Percentiles rank a stretch among this genome's conserved stretches.
These are phyloP conservation scores for Yamadazyma dendronema DNA, from an alignment of 1,139 yeast species.

Conservation along the genomic window DNA sequence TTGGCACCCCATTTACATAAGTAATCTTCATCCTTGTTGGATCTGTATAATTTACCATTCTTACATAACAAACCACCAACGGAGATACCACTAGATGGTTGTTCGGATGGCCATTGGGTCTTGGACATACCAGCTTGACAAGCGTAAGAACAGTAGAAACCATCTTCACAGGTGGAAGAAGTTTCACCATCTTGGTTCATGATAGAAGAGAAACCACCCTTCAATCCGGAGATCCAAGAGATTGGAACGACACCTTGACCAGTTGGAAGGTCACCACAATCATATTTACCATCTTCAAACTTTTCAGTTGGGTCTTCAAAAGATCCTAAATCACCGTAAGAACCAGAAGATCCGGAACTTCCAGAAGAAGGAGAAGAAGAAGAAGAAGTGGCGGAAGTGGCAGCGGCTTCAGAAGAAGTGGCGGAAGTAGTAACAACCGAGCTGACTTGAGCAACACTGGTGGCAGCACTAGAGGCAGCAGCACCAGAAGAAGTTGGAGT, in stretches of 20 bases:
- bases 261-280: slow-evolving; percentile 79
- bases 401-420: slow-evolving; percentile 25
- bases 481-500: slow-evolving; percentile 13
- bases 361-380: slow-evolving; percentile 15
- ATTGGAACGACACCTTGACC: slow-evolving; percentile 89
- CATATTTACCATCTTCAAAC: slow-evolving; percentile 78
- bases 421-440: slow-evolving; percentile 25
- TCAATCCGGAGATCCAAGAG: slow-evolving; percentile 64
- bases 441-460: slow-evolving; percentile 10
- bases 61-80: slow-evolving; percentile 88
- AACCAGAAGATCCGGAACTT: slow-evolving; percentile 34
- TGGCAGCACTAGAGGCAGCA: slow-evolving; percentile 7
- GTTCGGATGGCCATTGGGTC: slow-evolving; percentile 91
- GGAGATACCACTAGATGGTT: slow-evolving; percentile 84
- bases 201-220: slow-evolving; percentile 92
- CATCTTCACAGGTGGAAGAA: slow-evolving; percentile 71
- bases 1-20: slow-evolving; percentile 85
- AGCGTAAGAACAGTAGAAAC: slow-evolving; percentile 93
- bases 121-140: slow-evolving; percentile 96
- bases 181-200: slow-evolving; percentile 59
- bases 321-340: slow-evolving; percentile 55
- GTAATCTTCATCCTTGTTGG: slow-evolving; percentile 59
- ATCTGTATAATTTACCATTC: slow-evolving; percentile 73
- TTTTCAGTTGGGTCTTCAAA: slow-evolving; percentile 52
- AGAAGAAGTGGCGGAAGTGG: slow-evolving; percentile 21